Base-by-base conservation (phyloP, 305 asterid species). In the Rubia peregrina region DNA sequence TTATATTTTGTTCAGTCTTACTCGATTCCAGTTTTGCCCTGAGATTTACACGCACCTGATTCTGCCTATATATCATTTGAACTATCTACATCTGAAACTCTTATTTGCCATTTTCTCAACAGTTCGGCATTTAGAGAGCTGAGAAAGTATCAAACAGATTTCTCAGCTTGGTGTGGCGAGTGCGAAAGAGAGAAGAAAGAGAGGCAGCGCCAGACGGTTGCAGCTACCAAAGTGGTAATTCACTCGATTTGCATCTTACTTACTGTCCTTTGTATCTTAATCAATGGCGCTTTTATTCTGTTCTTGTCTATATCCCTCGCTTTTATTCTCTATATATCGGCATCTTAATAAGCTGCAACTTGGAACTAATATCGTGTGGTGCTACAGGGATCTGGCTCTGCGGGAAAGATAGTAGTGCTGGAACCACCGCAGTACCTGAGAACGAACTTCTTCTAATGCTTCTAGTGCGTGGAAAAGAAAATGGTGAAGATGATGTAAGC, bases 81-180 rank as follows among this genome's bases (percentile, higher is more conserved):
- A 19, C 0, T 66, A n/a, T 33, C 46, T 71, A n/a, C 16, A 66
- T 79, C 59, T 40, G 74, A 41, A 41, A 24, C 22, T 60, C 41
- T 36, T 9, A 67, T 14, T 44, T 76, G 38, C 44, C 14, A 66
- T 77, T 55, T 24, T 59, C 72, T 67, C 87, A 93, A 68, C 88
- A 93, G 98, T 82, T 91, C 98, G 67, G 87, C 84, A 36, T 93
- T 93, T 71, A 87, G 98, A 83, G 99, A 94, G 82, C 75, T 86
- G 82, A 83, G 85, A 81, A 94, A 94, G 72, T 90, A 91, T 80
- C 97, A 91, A 51, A 94, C 80, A 55, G 97, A 94, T 75, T 85
- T 86, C 84, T 87, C 97, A 65, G 78, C 82, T 81, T 94, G 97
- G 97, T 94, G 99, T 73, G 59, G 87, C 19, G 96, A 94, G 77